Base-by-base conservation (phyloP, 108 stramenopile species). In the Schizochytrium sp. region DNA sequence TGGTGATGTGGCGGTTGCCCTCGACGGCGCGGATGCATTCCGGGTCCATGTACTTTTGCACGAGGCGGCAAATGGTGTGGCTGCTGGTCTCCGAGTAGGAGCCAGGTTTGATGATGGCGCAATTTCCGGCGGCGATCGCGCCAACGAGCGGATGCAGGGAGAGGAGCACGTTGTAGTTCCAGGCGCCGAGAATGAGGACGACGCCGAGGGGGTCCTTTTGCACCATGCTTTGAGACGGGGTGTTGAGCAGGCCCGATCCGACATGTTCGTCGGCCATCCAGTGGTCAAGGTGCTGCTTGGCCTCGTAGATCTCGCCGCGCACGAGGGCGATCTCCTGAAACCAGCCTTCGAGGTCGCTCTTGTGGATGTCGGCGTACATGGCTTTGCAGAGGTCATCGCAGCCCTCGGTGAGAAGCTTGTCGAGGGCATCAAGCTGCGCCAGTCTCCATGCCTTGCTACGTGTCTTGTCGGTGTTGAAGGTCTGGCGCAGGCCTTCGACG, bases 111-210 rank as follows among this genome's bases (percentile, higher is more conserved):
- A 98, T 44, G 5, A 97, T 89, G 55, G 89, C 90, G 1, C 94
- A 93, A 92, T 97, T 97, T 8, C 98, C 98, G 4, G 95, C 97
- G 5, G 96, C 96, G 34, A 98, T 87, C 10, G 94, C 92, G 14
- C 94, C 96, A 12, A 94, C 88, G 0, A 95, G 88, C 4, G 97
- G 96, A 43, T 88, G 59, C 10, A 97, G 88, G 18, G 72, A 43
- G 57, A 97, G 89, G 0, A 25, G 41, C 34, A 97, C 16, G 8
- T 97, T 97, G 88, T 95, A 96, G 89, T 98, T 98, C 92, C 93
- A 98, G 5, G 98, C 95, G 43, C 89, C 53, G 45, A 91, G n/a
- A 23, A 91, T 69, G 41, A 88, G 88, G 48, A 72, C 69, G 19
- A 91, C 91, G 18, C 91, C 91, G 58, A 60, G 72, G 28, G 91